These are phyloP conservation scores for Penicillium antarcticum DNA, from an alignment of 495 filamentous ascomycete species.

Conservation along the genomic window DNA sequence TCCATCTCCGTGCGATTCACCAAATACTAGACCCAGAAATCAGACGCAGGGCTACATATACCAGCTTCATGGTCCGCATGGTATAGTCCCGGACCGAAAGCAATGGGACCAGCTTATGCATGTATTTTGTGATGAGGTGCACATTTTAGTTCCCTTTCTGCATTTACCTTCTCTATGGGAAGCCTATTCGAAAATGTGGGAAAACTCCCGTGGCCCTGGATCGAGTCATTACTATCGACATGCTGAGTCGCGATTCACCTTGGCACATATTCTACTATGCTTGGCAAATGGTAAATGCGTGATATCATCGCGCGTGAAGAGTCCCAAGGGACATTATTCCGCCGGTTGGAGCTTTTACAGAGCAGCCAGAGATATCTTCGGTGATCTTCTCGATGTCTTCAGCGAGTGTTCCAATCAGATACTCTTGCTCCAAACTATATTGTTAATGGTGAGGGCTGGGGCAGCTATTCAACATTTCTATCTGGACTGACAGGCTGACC, in stretches of 20 bases:
- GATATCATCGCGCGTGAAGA: conserved; percentile 12
- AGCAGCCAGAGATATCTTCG: conserved; percentile 22
- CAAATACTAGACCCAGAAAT: neutral
- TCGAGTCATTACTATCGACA: neutral
- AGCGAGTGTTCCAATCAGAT: conserved; percentile 16
- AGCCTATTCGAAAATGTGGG: conserved; percentile 12
- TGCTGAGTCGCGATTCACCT: conserved; percentile 3
- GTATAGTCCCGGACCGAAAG: conserved; percentile 5
- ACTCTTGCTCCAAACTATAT: conserved; percentile 20
- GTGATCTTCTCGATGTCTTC: conserved; percentile 20
- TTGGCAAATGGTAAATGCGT: conserved; percentile 26
- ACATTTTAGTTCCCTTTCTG: conserved; percentile 24
- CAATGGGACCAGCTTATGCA: conserved; percentile 17
- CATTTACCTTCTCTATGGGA: conserved; percentile 16
- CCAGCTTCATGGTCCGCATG: conserved; percentile 4
- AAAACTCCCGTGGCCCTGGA: neutral
- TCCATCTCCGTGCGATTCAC: conserved; percentile 2
- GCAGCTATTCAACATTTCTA: neutral
- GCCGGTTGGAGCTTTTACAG: conserved; percentile 27
- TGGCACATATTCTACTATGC: conserved; percentile 20
- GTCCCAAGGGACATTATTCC: conserved; percentile 17
- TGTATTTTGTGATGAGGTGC: conserved; percentile 22
- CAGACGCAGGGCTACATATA: neutral
- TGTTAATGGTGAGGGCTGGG: conserved; percentile 15
- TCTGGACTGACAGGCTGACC: neutral